Percentiles rank a stretch among this genome's conserved stretches.
These are phyloP conservation scores for Schwanniomyces sp. DNA, from an alignment of 805 yeast genomes.

Conservation along the genomic window DNA sequence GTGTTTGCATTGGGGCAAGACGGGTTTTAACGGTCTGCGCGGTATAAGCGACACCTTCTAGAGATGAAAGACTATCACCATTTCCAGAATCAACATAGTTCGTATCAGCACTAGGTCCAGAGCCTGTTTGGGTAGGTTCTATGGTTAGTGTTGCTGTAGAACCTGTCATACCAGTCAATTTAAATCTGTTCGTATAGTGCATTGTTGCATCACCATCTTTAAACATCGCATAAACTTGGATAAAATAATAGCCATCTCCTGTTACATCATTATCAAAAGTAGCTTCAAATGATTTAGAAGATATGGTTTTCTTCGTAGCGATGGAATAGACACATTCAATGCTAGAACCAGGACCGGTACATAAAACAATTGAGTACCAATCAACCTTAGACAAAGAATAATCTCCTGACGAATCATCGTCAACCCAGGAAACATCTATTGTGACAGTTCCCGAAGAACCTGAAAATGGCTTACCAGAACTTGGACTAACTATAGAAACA, in stretches of 20 bases:
- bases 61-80: too few species aligned
- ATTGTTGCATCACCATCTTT: constrained; percentile 43
- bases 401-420: constrained; percentile 55
- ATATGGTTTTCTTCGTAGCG: constrained; percentile 1
- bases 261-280: constrained; percentile 43
- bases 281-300: constrained; percentile 37
- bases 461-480: constrained; percentile 34
- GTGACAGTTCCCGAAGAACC: constrained; percentile 36
- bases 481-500: constrained; percentile 45
- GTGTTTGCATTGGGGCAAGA: constrained; percentile 91
- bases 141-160: constrained; percentile 45
- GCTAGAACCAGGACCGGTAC: constrained; percentile 63
- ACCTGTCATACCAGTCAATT: constrained; percentile 73
- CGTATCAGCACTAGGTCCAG: constrained; percentile 41
- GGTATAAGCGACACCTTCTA: constrained; percentile 57
- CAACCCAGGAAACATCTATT: constrained; percentile 42
- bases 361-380: constrained; percentile 53
- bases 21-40: constrained; percentile 75
- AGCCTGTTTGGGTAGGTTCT: constrained; percentile 28
- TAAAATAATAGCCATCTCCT: constrained; percentile 65
- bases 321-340: constrained; percentile 24
- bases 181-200: constrained; percentile 69
- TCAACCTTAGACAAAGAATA: constrained; percentile 48
- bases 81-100: constrained; percentile 25
- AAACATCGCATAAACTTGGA: constrained; percentile 63